Evolutionary conservation across 176 grass and related monocot species (phyloP).

Genomic region (Thalia dealbata): DNA sequence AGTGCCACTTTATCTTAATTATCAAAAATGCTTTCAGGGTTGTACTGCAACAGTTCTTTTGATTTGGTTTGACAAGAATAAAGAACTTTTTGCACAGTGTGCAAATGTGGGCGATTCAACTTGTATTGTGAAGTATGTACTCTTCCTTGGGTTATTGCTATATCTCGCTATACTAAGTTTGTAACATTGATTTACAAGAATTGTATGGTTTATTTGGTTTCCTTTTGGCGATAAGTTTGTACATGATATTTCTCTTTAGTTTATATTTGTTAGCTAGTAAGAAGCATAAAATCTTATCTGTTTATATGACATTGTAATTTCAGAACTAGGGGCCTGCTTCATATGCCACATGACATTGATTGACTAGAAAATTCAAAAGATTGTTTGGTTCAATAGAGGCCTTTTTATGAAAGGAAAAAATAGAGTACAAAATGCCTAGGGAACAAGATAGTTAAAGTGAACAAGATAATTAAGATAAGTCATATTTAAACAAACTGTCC

Average conservation of each 20-base stretch:
- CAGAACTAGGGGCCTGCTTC: too few species aligned
- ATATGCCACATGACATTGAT: too few species aligned
- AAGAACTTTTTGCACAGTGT: conserved; percentile 69
- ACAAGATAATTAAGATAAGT: too few species aligned
- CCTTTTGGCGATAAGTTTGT: not conserved
- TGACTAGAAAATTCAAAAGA: too few species aligned
- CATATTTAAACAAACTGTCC: too few species aligned
- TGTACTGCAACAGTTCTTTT: conserved; percentile 80
- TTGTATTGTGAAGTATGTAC: conserved; percentile 58
- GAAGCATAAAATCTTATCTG: too few species aligned
- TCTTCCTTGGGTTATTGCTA: not conserved
- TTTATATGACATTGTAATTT: too few species aligned
- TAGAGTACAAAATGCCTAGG: too few species aligned
- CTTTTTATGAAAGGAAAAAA: too few species aligned
- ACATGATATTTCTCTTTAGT: not conserved
- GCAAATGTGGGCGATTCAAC: conserved; percentile 88
- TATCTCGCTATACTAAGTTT: not conserved
- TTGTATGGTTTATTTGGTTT: not conserved
- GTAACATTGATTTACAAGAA: not conserved
- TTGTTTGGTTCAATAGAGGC: too few species aligned
- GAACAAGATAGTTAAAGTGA: too few species aligned
- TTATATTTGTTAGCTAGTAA: too few species aligned
- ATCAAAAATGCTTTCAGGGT: conserved; percentile 41
- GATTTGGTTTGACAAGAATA: conserved; percentile 65
- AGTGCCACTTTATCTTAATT: not conserved